Evolutionary conservation across 1,284 basidiomycete genomes (phyloP), one percentile per base, ranked within the genome.

Genomic region (Anthracocystis walkeri): DNA sequence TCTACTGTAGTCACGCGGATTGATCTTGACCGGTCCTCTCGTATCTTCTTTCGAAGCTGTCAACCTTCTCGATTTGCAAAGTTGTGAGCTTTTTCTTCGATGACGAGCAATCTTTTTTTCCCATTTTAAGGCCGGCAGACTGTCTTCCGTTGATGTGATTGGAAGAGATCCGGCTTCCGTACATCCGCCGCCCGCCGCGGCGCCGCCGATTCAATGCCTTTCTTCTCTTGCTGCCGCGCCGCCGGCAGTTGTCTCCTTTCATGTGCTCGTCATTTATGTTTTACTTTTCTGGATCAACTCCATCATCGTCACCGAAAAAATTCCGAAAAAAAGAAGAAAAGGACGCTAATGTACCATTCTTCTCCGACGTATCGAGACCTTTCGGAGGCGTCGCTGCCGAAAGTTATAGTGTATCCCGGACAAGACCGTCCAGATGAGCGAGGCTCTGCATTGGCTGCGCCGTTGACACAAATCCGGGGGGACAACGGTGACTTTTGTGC

Each of bases 331-430:
- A n/a, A n/a, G n/a, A n/a, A n/a, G 18, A 6, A 14, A 29, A 31
- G 7, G 33, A 59, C 57, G 58, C 64, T 65, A 65, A 60, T 45
- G 51, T 45, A 55, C 51, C 51, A 25, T 59, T 25, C 7, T 38
- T 44, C 46, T 38, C 63, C 51, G 57, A 20, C 48, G 45, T 41
- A 25, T 20, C 25, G 27, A 49, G 45, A 25, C 40, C n/a, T 14
- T 23, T 54, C 63, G 56, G 56, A 65, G 38, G 27, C 38, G 46
- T 23, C 35, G 21, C 51, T 42, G 45, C 63, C 63, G 56, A 54
- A 10, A 6, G 8, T 51, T 2, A 2, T 20, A 16, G 29, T 10
- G 18, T 8, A 18, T n/a, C 8, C n/a, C 46, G 16, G 27, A 29
- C 10, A 38, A 16, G 35, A 16, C 12, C 35, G 14, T 16, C 35